Percentiles rank a stretch among this genome's conserved stretches.
These are phyloP conservation scores for Boletus sp. DNA, from an alignment of 768 basidiomycete species.

Conservation along the genomic window DNA sequence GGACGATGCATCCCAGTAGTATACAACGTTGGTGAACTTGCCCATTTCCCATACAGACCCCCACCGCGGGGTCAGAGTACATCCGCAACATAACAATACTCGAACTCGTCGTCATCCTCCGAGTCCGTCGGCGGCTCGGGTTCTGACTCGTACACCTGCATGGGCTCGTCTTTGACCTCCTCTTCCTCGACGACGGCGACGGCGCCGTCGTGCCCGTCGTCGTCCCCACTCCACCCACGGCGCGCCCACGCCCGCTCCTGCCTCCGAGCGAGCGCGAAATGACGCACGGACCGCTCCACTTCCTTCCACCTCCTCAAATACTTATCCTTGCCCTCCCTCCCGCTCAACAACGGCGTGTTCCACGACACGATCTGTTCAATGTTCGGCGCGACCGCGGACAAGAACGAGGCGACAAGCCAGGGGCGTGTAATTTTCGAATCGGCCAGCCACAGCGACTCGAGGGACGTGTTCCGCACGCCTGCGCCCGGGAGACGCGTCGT, in stretches of 20 bases:
- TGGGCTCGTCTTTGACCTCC: slow-evolving; percentile 6
- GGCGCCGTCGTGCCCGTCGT: background rate
- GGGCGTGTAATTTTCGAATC: slow-evolving; percentile 28
- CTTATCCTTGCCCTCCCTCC: slow-evolving; percentile 22
- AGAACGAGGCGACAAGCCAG: slow-evolving; percentile 23
- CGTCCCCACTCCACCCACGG: background rate
- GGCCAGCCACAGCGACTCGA: slow-evolving; percentile 29
- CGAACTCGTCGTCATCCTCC: slow-evolving; percentile 27
- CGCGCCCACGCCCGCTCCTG: slow-evolving; percentile 22
- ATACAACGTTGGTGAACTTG: too few relatives aligned
- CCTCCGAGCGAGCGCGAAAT: slow-evolving; percentile 17
- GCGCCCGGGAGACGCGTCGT: slow-evolving; percentile 11
- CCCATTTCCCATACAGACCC: too few relatives aligned
- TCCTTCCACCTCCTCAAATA: slow-evolving; percentile 25
- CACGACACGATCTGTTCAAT: slow-evolving; percentile 28
- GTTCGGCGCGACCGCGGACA: slow-evolving; percentile 30
- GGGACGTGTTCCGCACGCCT: slow-evolving; percentile 22
- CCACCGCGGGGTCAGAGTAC: background rate
- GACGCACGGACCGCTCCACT: slow-evolving; percentile 19
- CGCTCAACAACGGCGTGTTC: slow-evolving; percentile 30
- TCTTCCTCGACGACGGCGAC: too few relatives aligned
- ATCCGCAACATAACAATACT: slow-evolving; percentile 22
- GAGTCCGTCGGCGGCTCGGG: slow-evolving; percentile 18
- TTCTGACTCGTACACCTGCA: slow-evolving; percentile 23
- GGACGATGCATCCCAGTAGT: too few relatives aligned